Conservation (phyloP, 768 basidiomycete genomes). For the Phylloporus sp. region DNA sequence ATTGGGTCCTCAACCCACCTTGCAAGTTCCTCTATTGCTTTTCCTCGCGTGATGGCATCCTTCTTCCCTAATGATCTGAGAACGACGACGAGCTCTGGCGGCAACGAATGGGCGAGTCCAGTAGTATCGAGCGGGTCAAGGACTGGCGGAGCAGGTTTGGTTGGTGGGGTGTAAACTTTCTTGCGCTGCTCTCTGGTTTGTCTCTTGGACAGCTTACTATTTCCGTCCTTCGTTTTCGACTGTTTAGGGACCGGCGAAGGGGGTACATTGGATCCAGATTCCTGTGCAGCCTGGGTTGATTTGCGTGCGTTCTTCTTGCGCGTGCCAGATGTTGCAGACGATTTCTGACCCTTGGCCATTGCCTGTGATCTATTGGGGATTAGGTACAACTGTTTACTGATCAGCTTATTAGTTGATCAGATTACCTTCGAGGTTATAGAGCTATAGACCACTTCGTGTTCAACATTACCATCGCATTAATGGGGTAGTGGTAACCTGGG, state of each 20-base stretch:
- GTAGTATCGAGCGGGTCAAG: constrained; percentile 86
- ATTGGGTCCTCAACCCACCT: constrained; percentile 60
- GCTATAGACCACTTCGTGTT: no score
- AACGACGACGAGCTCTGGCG: constrained; percentile 79
- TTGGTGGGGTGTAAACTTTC: constrained; percentile 85
- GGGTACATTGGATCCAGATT: constrained; percentile 15
- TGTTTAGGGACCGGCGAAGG: constrained; percentile 39
- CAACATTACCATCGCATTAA: constrained; percentile 37
- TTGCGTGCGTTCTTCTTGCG: constrained; percentile 93
- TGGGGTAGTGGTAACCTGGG: constrained; percentile 67
- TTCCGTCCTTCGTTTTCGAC: constrained; percentile 49
- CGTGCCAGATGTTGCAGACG: constrained; percentile 80
- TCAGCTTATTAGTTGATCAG: no score
- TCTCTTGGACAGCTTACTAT: constrained; percentile 37
- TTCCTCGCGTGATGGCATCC: constrained; percentile 76
- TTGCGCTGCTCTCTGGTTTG: constrained; percentile 67
- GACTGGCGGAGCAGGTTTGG: constrained; percentile 67
- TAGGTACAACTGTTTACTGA: no score
- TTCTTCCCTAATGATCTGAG: constrained; percentile 85
- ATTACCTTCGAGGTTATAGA: no score
- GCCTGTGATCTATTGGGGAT: background rate
- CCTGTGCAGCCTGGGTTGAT: constrained; percentile 36
- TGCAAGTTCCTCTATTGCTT: constrained; percentile 80
- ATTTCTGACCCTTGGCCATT: constrained; percentile 54
- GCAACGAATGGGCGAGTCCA: constrained; percentile 69